phyloP scores from a whole-genome alignment of 768 basidiomycete species.

The Boletus vinaceobasis region DNA sequence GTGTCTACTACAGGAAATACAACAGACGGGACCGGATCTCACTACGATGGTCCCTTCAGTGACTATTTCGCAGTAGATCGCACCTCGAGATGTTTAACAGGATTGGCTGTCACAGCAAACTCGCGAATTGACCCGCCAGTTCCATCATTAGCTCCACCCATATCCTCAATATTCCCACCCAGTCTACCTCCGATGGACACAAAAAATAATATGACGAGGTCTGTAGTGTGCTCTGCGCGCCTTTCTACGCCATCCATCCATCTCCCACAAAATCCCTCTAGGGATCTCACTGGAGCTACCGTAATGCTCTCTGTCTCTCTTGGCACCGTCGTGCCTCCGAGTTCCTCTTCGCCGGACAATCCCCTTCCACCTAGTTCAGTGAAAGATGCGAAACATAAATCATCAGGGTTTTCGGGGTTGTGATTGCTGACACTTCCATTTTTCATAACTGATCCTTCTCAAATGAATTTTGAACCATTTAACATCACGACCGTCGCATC shows the following conservation, averaged over 20 bases:
- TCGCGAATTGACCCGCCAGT: conserved; percentile 6
- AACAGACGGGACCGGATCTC: neutral
- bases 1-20: neutral
- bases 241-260: neutral
- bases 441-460: neutral
- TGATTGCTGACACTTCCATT: neutral
- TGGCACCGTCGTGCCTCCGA: conserved; percentile 1
- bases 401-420: neutral
- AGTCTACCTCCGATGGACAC: conserved; percentile 37
- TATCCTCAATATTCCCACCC: conserved; percentile 50
- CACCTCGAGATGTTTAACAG: conserved; percentile 8
- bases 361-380: conserved; percentile 10
- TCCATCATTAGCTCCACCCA: conserved; percentile 39
- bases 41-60: neutral
- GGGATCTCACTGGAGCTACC: neutral
- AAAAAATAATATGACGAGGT: conserved; percentile 16
- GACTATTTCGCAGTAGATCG: conserved; percentile 10
- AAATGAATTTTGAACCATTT: neutral
- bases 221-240: neutral
- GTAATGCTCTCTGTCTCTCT: neutral
- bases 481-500: neutral
- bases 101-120: conserved; percentile 22
- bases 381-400: neutral
- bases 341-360: conserved; percentile 24
- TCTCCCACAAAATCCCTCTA: conserved; percentile 5